A percentile compares a stretch with the other conserved stretches of the same genome.
Evolutionary conservation across 176 grass and related monocot genomes (phyloP).

Genomic region (sorghum (Sorghum bicolor)): DNA sequence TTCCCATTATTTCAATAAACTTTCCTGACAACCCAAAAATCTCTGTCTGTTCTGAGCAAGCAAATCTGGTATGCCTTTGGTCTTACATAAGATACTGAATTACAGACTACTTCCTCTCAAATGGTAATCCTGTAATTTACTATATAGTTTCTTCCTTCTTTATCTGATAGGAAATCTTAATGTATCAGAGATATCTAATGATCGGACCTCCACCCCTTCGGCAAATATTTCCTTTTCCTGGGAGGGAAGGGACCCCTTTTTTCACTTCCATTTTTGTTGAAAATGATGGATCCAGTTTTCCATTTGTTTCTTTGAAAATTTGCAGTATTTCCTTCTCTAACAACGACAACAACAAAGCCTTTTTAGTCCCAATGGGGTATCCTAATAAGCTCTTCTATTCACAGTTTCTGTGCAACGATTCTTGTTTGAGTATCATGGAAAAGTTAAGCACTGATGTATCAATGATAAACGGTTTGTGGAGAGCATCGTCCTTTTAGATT

Average conservation of each 20-base stretch:
- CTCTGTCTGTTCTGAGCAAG: conserved; percentile 62
- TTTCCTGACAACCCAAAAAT: conserved; percentile 85
- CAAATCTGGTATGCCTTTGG: conserved; percentile 83
- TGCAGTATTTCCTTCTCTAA: not conserved
- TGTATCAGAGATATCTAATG: not conserved
- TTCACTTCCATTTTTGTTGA: not conserved
- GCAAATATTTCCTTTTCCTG: not conserved
- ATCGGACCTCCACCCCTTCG: not conserved
- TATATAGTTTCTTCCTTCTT: conserved; percentile 6
- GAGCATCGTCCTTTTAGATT: no score
- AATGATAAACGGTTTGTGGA: no score
- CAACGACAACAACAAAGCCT: not conserved
- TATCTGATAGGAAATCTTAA: not conserved
- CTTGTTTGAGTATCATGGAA: conserved; percentile 63
- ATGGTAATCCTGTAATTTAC: conserved; percentile 45
- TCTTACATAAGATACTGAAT: conserved; percentile 94
- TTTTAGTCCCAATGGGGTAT: not conserved
- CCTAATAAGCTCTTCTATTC: not conserved
- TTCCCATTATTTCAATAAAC: conserved; percentile 22
- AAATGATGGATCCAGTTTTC: not conserved
- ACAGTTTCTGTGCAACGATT: not conserved
- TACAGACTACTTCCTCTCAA: conserved; percentile 91
- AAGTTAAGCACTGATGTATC: conserved; percentile 16
- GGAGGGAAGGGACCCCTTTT: not conserved
- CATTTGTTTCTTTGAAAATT: not conserved